Conservation (phyloP, 495 filamentous ascomycete species). For the Hyaloscypha variabilis region DNA sequence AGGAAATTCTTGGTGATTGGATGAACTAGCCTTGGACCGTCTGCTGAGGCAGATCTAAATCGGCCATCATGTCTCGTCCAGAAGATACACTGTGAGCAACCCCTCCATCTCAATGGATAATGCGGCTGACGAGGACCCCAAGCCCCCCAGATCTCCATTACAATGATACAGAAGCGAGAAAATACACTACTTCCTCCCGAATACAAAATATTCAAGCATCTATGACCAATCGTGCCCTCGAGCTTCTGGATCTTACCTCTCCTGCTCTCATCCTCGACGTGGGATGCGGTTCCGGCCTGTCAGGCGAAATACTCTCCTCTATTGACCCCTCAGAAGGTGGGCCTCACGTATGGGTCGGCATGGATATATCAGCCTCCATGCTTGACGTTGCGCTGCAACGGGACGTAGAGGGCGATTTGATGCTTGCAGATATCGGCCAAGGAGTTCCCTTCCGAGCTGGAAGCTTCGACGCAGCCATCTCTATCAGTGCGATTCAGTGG, state of each 20-base stretch:
- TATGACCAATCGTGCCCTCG: constrained; percentile 92
- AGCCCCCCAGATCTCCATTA: constrained; percentile 96
- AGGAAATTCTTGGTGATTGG: not conserved
- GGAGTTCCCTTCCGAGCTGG: constrained; percentile 93
- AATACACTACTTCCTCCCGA: constrained; percentile 96
- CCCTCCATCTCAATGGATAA: constrained; percentile 15
- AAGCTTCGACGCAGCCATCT: constrained; percentile 92
- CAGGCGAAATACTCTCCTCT: constrained; percentile 85
- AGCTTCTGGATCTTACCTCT: constrained; percentile 78
- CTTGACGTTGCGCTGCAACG: constrained; percentile 87
- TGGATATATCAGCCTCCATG: constrained; percentile 95
- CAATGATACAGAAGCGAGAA: constrained; percentile 89
- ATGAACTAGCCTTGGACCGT: constrained; percentile 21
- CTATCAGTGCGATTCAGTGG: constrained; percentile 95
- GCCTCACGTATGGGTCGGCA: constrained; percentile 90
- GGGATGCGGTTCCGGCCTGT: constrained; percentile 93
- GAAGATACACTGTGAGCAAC: constrained; percentile 82
- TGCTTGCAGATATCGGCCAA: constrained; percentile 93
- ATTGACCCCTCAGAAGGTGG: constrained; percentile 68
- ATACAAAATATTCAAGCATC: constrained; percentile 92
- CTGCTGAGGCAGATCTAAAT: constrained; percentile 29
- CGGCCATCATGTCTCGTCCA: constrained; percentile 82
- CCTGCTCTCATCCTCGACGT: constrained; percentile 92
- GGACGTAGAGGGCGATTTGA: constrained; percentile 87
- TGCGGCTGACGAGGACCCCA: constrained; percentile 36